Evolutionary conservation across 129 eudicot genomes (phyloP), one percentile per base, ranked within the genome.

Genomic region (Logfia minima): DNA sequence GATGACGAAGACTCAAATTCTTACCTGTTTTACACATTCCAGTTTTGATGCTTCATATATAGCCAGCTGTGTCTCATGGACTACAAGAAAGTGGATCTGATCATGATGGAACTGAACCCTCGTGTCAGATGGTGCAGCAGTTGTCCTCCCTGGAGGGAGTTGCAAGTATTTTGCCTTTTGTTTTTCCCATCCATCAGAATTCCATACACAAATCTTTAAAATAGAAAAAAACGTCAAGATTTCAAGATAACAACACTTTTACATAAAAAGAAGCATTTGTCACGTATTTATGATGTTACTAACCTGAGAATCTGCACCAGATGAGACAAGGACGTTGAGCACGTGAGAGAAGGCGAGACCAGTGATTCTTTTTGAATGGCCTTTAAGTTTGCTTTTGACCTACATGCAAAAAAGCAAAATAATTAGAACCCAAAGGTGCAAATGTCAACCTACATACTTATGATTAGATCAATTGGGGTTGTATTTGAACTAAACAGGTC

Each of bases 261-360:
- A 3, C 3, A 56, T 29, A 19, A 58, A 58, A 58, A 53, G 2
- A 69, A 69, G 73, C 76, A 72, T 29, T 19, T 3, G n/a, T 41
- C 39, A 29, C 5, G 5, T 39, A 24, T 22, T 23, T 41, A 41
- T 24, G 29, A 3, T 56, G 4, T 52, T 77, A 72, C 75, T 35
- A 74, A 93, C 98, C 97, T 93, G 97, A 81, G 98, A 88, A 90
- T 93, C 98, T 55, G 98, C 98, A 69, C 98, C 98, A 3, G 97
- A 90, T 22, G 98, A 93, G 68, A 93, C 96, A 32, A 93, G 88
- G 73, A 90, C 93, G 74, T 89, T 91, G 63, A 90, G 82, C 72
- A 83, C 92, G 75, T 88, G 88, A 45, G 98, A 93, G 77, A 93
- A 93, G 75, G 98, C 98, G 79, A 93, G 95, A 41, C 98, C 98